Conservation (phyloP, 2,329 filamentous ascomycete genomes). For the Cladosporium sp. region DNA sequence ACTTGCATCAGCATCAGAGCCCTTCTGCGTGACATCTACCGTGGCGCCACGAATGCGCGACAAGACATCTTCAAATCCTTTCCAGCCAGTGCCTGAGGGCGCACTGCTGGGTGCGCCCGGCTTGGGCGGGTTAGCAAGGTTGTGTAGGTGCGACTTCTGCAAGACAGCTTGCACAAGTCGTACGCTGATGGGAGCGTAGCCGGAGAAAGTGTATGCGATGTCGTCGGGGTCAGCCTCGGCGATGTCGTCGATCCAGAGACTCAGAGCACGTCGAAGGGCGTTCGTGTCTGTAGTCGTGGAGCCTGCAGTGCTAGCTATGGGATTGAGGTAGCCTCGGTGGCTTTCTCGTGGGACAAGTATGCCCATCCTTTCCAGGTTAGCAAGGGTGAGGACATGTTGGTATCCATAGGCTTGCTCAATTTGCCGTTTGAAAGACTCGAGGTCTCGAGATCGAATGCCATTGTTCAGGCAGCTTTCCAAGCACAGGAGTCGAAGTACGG, state of each 20-base stretch:
- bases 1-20: slow-evolving; percentile 85
- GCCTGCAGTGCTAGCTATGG: slow-evolving; percentile 57
- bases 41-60: slow-evolving; percentile 83
- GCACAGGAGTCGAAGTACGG: slow-evolving; percentile 77
- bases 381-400: slow-evolving; percentile 85
- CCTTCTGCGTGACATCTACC: slow-evolving; percentile 87
- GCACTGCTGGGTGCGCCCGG: slow-evolving; percentile 35
- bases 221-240: slow-evolving; percentile 92
- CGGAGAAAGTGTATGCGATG: slow-evolving; percentile 95
- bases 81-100: slow-evolving; percentile 67
- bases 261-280: slow-evolving; percentile 76
- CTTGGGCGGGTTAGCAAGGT: slow-evolving; percentile 41
- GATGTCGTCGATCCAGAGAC: slow-evolving; percentile 91
- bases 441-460: slow-evolving; percentile 79
- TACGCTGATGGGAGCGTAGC: slow-evolving; percentile 88
- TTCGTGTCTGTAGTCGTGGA: slow-evolving; percentile 65
- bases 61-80: slow-evolving; percentile 85
- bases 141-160: slow-evolving; percentile 76
- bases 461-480: slow-evolving; percentile 87
- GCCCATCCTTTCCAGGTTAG: slow-evolving; percentile 81
- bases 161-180: slow-evolving; percentile 87
- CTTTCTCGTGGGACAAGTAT: slow-evolving; percentile 69
- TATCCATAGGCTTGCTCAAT: slow-evolving; percentile 91
- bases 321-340: slow-evolving; percentile 73
- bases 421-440: slow-evolving; percentile 81